Evolutionary conservation across 495 filamentous ascomycete species (phyloP).

Genomic region (Symbiotaphrina buchneri): DNA sequence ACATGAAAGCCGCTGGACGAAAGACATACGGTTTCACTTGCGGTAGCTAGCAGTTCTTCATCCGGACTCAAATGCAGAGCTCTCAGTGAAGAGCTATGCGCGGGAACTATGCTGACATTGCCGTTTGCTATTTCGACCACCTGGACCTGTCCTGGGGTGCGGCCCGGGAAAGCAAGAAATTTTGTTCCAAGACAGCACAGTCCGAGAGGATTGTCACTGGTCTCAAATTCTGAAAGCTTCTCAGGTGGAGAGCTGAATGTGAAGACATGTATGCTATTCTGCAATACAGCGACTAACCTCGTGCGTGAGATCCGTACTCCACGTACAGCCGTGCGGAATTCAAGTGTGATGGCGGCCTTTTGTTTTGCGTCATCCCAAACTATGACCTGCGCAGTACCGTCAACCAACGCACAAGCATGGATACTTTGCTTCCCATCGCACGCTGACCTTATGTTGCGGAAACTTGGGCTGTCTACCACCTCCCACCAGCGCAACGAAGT

Average conservation of each 20-base stretch:
- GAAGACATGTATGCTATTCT: conserved; percentile 69
- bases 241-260: conserved; percentile 52
- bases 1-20: too few relatives aligned
- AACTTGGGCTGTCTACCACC: conserved; percentile 76
- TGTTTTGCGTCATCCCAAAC: conserved; percentile 83
- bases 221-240: conserved; percentile 58
- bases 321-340: conserved; percentile 52
- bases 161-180: conserved; percentile 59
- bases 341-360: conserved; percentile 47
- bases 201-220: conserved; percentile 66
- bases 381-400: conserved; percentile 29
- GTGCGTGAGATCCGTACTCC: conserved; percentile 57
- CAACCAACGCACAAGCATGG: too few relatives aligned
- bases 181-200: conserved; percentile 56
- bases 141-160: conserved; percentile 77
- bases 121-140: conserved; percentile 60
- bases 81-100: conserved; percentile 56
- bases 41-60: conserved; percentile 69
- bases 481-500: conserved; percentile 75
- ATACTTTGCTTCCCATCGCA: too few relatives aligned
- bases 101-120: conserved; percentile 85
- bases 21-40: conserved; percentile 66
- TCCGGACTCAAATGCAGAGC: conserved; percentile 65
- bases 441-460: conserved; percentile 58
- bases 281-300: conserved; percentile 58